Evolutionary conservation across 140 eudicot genomes (phyloP), one percentile per base, ranked within the genome.

Genomic region (Flaveria floridana): DNA sequence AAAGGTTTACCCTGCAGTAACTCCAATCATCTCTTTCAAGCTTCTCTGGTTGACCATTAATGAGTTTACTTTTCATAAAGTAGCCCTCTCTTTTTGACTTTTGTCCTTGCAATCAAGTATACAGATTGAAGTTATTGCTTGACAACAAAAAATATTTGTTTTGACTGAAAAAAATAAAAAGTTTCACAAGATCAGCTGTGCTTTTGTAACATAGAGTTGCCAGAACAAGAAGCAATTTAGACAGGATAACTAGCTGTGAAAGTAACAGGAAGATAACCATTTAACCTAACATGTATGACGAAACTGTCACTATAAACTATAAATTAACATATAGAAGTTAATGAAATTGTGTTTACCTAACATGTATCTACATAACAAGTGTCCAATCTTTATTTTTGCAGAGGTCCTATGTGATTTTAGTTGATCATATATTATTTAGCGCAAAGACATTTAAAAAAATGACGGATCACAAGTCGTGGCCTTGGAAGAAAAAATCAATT

Each of bases 381-480:
- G 6, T 62, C 64, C 71, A 15, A 8, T 76, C 61, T 64, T 9
- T 70, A 76, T 34, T 44, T 56, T 72, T 37, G 51, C 76, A 82
- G 41, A 34, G 85, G 62, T 56, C 18, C 46, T 46, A 57, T 72
- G 57, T 66, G 76, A 67, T 48, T 28, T 51, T 25, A 80, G 63
- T 25, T 15, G 23, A 68, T 59, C 23, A 18, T 6, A 7, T 9
- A 8, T 61, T 75, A 58, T 68, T 18, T 50, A 42, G 62, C 42
- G 4, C 41, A 52, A 46, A 73, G 47, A 2, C 56, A 11, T 70
- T 26, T 12, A 67, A 65, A 14, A 7, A 39, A 55, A 51, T 28
- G 73, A 84, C 78, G 91, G 98, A 92, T 47, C 81, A 85, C 56
- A 92, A 92, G 71, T 75, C 92, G 41, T 89, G 97, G 96, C 87